Evolutionary conservation across 2,329 filamentous ascomycete genomes (phyloP).

Genomic region (Dactylellina cionopaga): DNA sequence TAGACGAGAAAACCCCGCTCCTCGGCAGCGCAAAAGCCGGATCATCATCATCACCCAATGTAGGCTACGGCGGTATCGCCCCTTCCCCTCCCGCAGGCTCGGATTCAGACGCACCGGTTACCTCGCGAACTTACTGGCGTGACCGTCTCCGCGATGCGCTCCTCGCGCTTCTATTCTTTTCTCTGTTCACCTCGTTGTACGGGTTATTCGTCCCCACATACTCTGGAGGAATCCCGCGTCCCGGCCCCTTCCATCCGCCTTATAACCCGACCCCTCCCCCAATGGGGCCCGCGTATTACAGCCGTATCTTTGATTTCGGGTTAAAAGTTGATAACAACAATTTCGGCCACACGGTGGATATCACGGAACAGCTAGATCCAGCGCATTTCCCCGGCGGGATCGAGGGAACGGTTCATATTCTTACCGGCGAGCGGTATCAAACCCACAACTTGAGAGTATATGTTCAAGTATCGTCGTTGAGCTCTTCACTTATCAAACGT

Average conservation of each 20-base stretch:
- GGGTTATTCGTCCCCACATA: not conserved
- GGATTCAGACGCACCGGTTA: too few species aligned
- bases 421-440: constrained; percentile 12
- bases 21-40: not conserved
- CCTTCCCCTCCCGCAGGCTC: not conserved
- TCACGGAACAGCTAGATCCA: constrained; percentile 6
- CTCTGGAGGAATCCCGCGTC: not conserved
- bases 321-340: not conserved
- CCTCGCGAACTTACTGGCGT: too few species aligned
- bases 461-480: constrained; percentile 11
- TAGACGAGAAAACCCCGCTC: constrained; percentile 31
- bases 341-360: not conserved
- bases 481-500: not conserved
- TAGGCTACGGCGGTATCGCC: not conserved
- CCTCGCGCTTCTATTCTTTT: constrained; percentile 2
- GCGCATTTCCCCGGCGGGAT: constrained; percentile 13
- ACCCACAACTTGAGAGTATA: not conserved
- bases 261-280: constrained; percentile 6
- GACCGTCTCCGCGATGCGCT: constrained; percentile 9
- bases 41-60: not conserved
- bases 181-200: constrained; percentile 12
- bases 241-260: constrained; percentile 1
- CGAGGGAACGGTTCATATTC: constrained; percentile 11
- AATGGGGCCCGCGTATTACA: constrained; percentile 7
- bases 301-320: constrained; percentile 4